Percentiles rank a stretch among this genome's conserved stretches.
Evolutionary conservation across 768 basidiomycete genomes (phyloP).

Genomic region (Boletus sp.): DNA sequence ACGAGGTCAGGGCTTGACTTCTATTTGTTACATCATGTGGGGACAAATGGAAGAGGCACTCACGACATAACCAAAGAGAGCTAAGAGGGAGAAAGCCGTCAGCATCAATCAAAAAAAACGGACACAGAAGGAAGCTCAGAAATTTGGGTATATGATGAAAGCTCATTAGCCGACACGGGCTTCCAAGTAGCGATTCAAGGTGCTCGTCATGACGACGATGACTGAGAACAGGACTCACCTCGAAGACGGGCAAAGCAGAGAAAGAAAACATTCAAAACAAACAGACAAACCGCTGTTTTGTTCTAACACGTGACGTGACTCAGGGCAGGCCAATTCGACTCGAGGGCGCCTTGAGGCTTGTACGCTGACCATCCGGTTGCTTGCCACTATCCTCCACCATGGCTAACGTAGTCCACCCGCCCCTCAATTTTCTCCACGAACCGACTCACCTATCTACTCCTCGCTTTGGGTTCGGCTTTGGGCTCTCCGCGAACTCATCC

Average conservation of each 20-base stretch:
- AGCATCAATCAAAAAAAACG: conserved; percentile 8
- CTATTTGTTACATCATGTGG: conserved; percentile 70
- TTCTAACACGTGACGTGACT: conserved; percentile 32
- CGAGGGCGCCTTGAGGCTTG: conserved; percentile 10
- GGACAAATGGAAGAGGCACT: conserved; percentile 27
- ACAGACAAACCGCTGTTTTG: conserved; percentile 14
- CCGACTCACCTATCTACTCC: conserved; percentile 60
- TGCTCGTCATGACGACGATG: conserved; percentile 54
- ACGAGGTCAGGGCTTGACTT: conserved; percentile 90
- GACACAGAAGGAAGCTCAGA: conserved; percentile 51
- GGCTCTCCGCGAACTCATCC: conserved; percentile 46
- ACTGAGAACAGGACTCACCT: conserved; percentile 32
- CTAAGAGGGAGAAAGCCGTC: background rate
- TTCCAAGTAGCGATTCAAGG: conserved; percentile 89
- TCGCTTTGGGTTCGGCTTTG: conserved; percentile 74
- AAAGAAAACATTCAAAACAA: conserved; percentile 6
- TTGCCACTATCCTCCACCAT: conserved; percentile 41
- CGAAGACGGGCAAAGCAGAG: background rate
- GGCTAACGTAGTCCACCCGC: conserved; percentile 71
- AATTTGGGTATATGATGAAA: conserved; percentile 87
- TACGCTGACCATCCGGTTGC: conserved; percentile 1
- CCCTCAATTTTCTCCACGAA: conserved; percentile 60
- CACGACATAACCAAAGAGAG: conserved; percentile 24
- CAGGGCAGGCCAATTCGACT: conserved; percentile 34
- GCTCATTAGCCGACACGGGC: conserved; percentile 60